These are phyloP conservation scores for Mortierella sp. DNA, from an alignment of 371 early-diverging fungal genomes.

Conservation along the genomic window DNA sequence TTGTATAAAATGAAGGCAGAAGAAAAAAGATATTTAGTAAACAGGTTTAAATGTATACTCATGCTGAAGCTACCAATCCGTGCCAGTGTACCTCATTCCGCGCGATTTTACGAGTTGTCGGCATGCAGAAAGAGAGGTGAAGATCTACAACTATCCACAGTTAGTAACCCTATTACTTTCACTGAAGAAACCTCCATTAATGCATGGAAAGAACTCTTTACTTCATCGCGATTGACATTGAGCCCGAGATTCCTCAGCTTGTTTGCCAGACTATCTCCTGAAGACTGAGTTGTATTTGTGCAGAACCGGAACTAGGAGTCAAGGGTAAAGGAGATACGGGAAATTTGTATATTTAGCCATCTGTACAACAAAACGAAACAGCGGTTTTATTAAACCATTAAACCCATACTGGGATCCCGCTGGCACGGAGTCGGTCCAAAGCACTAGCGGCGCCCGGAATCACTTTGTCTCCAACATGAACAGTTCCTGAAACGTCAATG, in stretches of 20 bases:
- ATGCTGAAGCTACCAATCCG: too few species aligned
- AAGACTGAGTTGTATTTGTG: conserved; percentile 89
- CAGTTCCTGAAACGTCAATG: conserved; percentile 85
- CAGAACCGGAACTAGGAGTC: conserved; percentile 67
- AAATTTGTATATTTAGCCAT: too few species aligned
- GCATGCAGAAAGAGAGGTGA: conserved; percentile 86
- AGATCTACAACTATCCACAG: conserved; percentile 60
- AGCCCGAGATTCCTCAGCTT: conserved; percentile 76
- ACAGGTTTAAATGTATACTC: too few species aligned
- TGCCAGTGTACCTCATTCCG: conserved; percentile 57
- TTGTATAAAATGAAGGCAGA: not conserved
- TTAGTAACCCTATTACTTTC: too few species aligned
- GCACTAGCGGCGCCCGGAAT: conserved; percentile 81
- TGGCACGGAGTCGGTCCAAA: conserved; percentile 68
- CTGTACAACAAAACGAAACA: too few species aligned
- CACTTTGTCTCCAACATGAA: conserved; percentile 80
- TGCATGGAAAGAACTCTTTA: conserved; percentile 19
- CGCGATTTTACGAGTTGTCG: conserved; percentile 66
- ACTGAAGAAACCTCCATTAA: too few species aligned
- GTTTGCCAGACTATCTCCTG: conserved; percentile 63
- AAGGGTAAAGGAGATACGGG: not conserved
- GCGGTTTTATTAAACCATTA: not conserved
- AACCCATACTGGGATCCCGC: conserved; percentile 65
- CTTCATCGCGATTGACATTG: conserved; percentile 71
- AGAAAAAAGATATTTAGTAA: too few species aligned